Percentiles rank a stretch among this genome's conserved stretches.
Conservation (phyloP, 768 basidiomycete genomes). For the Heimioporus sp. region DNA sequence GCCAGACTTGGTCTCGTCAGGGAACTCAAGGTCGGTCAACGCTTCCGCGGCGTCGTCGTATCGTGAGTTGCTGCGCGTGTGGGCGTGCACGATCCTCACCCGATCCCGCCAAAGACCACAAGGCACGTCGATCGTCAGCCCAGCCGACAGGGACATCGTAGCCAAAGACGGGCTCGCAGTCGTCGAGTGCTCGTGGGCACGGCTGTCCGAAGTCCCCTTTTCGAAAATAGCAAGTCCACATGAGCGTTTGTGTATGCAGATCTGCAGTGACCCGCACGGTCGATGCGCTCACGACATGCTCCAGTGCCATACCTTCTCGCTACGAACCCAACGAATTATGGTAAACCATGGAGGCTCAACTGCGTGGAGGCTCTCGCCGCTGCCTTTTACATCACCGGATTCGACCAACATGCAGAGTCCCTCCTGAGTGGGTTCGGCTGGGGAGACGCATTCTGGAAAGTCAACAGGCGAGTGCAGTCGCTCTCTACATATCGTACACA, state of each 20-base stretch:
- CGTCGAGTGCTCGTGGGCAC: conserved; percentile 99
- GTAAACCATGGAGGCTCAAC: conserved; percentile 94
- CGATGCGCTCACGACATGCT: neutral
- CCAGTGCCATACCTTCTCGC: conserved; percentile 94
- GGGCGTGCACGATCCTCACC: neutral
- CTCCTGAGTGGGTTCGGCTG: conserved; percentile 85
- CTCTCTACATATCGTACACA: neutral
- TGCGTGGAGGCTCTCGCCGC: conserved; percentile 95
- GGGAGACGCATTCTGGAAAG: conserved; percentile 83
- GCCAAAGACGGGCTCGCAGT: conserved; percentile 80
- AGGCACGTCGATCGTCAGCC: conserved; percentile 73
- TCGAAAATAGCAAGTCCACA: conserved; percentile 90
- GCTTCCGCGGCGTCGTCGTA: conserved; percentile 90
- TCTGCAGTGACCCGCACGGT: neutral
- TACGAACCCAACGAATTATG: conserved; percentile 97
- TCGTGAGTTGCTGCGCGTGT: conserved; percentile 59
- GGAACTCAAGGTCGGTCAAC: conserved; percentile 77
- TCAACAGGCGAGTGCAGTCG: conserved; percentile 60
- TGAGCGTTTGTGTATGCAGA: conserved; percentile 77
- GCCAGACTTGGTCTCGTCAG: conserved; percentile 81
- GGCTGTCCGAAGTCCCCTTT: conserved; percentile 93
- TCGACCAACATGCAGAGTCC: conserved; percentile 74
- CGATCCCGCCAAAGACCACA: conserved; percentile 59
- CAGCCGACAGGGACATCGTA: conserved; percentile 81
- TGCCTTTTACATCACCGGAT: conserved; percentile 91